Evolutionary conservation across 1,284 basidiomycete species (phyloP), one percentile per base, ranked within the genome.

Genomic region (Neotropicomus parvogracilis): DNA sequence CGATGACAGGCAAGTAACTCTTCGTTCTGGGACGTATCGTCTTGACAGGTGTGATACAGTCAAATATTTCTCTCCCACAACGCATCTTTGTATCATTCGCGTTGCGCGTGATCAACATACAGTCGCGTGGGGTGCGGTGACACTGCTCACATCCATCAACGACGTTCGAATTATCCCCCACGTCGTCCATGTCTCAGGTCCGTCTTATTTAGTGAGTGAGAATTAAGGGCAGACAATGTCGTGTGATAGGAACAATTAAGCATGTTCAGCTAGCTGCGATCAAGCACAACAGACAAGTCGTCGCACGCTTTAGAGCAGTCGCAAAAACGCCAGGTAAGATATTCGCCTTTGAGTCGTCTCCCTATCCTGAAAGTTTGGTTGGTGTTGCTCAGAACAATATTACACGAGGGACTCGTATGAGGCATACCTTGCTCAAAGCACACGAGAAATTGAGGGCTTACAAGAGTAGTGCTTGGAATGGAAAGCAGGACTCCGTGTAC

Each of bases 51-150:
- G 16, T 6, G 1, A 3, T 20, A 11, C 49, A 90, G 88, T 91
- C 50, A 91, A 89, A 64, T 91, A 91, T 59, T 89, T 81, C 59
- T 90, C 88, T 0, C 84, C 86, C 0, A 79, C 75, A 16, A 91
- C 87, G 9, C 80, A 81, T 54, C 71, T 90, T 0, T 88, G 83
- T 58, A 90, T 91, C 58, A 75, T 91, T 38, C 83, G 88, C 21
- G 85, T 89, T 24, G 83, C 81, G 16, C 71, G 88, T 39, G 88
- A 90, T 46, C 83, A 85, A 45, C 79, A 88, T 56, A 75, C 74
- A 11, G 77, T 83, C 40, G 85, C 83, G 1, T 88, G 87, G 86
- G 87, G 78, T 2, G 83, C 79, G 0, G 63, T 87, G 6, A 85
- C 86, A 0, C 67, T 89, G 11, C 60, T 90, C 38, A 76, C 78